These are phyloP conservation scores for Pleurotus tuoliensis DNA, from an alignment of 768 basidiomycete genomes.

Conservation along the genomic window DNA sequence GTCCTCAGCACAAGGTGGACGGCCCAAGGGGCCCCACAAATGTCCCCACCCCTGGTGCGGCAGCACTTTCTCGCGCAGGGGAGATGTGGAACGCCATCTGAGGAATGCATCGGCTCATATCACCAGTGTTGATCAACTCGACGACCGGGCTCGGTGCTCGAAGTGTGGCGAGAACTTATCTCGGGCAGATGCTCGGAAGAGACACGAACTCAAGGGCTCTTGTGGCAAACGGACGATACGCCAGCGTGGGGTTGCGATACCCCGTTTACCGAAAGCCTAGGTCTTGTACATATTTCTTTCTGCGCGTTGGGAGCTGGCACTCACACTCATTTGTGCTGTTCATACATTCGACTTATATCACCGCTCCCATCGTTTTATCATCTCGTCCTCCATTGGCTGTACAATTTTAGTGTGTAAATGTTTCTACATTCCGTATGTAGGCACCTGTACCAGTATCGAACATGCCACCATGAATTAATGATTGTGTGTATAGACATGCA, in stretches of 20 bases:
- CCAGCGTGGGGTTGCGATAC: conserved; percentile 1
- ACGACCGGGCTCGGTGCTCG: conserved; percentile 5
- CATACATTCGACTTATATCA: conserved; percentile 2
- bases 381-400: not conserved
- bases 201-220: conserved; percentile 4
- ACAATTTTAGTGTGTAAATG: not conserved
- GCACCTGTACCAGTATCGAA: too few species aligned
- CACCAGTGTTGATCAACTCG: not conserved
- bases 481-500: not conserved
- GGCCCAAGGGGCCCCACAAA: not conserved
- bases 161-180: conserved; percentile 6
- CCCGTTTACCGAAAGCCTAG: conserved; percentile 3
- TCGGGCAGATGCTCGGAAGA: conserved; percentile 6
- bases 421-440: too few species aligned
- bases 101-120: conserved; percentile 5
- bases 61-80: conserved; percentile 3
- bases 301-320: not conserved
- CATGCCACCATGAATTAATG: not conserved
- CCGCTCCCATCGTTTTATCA: not conserved
- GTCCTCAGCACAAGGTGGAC: not conserved
- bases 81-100: conserved; percentile 1
- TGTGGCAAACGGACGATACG: conserved; percentile 6
- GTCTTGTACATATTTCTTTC: not conserved
- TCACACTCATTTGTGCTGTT: not conserved
- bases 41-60: conserved; percentile 3